phyloP scores from a whole-genome alignment of 805 yeast genomes.

The Candida suzukii region DNA sequence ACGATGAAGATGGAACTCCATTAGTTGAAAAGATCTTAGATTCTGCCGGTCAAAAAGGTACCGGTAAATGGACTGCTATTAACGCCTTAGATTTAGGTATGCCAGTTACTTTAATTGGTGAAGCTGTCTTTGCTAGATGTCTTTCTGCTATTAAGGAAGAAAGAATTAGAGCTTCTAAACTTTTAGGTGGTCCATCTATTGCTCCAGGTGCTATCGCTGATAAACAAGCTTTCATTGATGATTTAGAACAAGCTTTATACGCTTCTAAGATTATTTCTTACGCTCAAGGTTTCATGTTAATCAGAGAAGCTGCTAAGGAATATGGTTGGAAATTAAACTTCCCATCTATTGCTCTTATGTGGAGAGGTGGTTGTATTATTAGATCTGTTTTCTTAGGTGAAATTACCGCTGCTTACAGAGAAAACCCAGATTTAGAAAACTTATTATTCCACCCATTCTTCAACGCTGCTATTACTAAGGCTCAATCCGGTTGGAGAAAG shows the following conservation, averaged over 20 bases:
- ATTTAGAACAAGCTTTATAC: slow-evolving; percentile 95
- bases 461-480: slow-evolving; percentile 83
- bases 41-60: slow-evolving; percentile 98
- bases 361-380: slow-evolving; percentile 99
- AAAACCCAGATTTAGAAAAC: slow-evolving; percentile 90
- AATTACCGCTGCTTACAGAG: slow-evolving; percentile 93
- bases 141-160: slow-evolving; percentile 87
- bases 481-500: slow-evolving; percentile 94
- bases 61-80: slow-evolving; percentile 99
- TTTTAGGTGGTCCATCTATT: slow-evolving; percentile 72
- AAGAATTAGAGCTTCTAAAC: slow-evolving; percentile 78
- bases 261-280: slow-evolving; percentile 98
- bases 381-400: slow-evolving; percentile 98
- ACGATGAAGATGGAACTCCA: slow-evolving; percentile 88
- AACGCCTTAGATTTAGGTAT: slow-evolving; percentile 96
- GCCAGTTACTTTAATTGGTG: slow-evolving; percentile 98
- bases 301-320: slow-evolving; percentile 96
- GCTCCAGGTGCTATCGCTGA: slow-evolving; percentile 61
- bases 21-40: slow-evolving; percentile 95
- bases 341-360: slow-evolving; percentile 98
- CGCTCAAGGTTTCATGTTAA: slow-evolving; percentile 99
- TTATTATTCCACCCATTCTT: slow-evolving; percentile 94
- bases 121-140: slow-evolving; percentile 97
- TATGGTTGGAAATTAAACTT: slow-evolving; percentile 96
- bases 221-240: slow-evolving; percentile 79